Evolutionary conservation across 495 filamentous ascomycete species (phyloP), one percentile per base, ranked within the genome.

Genomic region (Copromyces sp.): DNA sequence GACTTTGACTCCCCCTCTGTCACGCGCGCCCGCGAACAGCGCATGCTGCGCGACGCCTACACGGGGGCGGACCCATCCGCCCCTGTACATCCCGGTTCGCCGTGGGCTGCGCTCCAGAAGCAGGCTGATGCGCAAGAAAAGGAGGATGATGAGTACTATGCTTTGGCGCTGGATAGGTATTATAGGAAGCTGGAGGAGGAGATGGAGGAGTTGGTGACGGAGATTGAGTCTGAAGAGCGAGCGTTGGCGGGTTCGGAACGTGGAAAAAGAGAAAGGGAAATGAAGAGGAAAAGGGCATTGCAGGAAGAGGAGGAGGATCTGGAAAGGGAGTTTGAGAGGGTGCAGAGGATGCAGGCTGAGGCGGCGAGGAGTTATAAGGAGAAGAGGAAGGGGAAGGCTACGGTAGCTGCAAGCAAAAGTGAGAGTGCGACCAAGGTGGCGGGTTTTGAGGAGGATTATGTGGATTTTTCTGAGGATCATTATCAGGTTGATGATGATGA

Each of bases 71-170:
- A 3, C 8, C 44, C 44, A 2, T 0, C 0, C 0, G n/a, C 8
- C 3, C n/a, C 44, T 0, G 8, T 11, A 0, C 44, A n/a, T 3
- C n/a, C 44, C 0, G n/a, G 44, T 2, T 47, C 44, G 0, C 44
- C 44, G 2, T 47, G 44, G 44, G 44, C 44, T 0, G 17, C n/a
- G 3, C 8, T 47, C 2, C 44, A 47, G 17, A 47, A 47, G 2
- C 3, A 20, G 1, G n/a, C 3, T 0, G n/a, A 47, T 0, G n/a
- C 8, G 0, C 7, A 24, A 11, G n/a, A 47, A 2, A 1, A 2
- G 0, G 42, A 45, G 3, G 44, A 47, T 7, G 44, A 47, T 8
- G 44, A 47, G 3, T 47, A 9, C 8, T 47, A 20, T n/a, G 44
- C 44, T 8, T 9, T 11, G 3, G 42, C n/a, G 9, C 1, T 9